Evolutionary conservation across 2,329 filamentous ascomycete species (phyloP).

Genomic region (Thielaviopsis musarum): DNA sequence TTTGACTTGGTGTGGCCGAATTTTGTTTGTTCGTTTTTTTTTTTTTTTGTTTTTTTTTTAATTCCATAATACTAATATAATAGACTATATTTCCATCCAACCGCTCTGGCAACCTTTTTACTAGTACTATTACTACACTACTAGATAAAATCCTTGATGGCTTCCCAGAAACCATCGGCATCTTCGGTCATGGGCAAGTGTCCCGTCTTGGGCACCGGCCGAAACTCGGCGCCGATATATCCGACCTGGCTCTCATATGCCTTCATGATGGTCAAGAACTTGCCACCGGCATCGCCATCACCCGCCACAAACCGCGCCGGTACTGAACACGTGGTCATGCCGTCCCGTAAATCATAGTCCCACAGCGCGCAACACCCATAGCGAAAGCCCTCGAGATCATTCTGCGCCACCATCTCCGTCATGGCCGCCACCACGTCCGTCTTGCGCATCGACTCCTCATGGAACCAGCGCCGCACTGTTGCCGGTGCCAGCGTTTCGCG

Average conservation of each 20-base stretch:
- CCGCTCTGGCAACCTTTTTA: too few relatives aligned
- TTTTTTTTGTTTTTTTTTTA: too few relatives aligned
- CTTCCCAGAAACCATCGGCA: constrained; percentile 48
- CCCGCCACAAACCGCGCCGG: constrained; percentile 57
- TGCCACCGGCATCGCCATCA: constrained; percentile 50
- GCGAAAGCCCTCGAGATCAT: constrained; percentile 53
- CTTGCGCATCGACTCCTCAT: constrained; percentile 29
- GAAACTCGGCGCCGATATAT: constrained; percentile 36
- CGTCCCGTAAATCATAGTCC: constrained; percentile 47
- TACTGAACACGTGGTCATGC: constrained; percentile 36
- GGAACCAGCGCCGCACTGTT: constrained; percentile 69
- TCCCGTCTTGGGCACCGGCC: constrained; percentile 51
- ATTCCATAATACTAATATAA: not conserved
- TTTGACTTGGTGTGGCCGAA: too few relatives aligned
- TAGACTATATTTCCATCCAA: not conserved
- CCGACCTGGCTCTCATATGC: constrained; percentile 48
- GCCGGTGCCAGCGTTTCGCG: constrained; percentile 44
- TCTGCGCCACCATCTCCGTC: constrained; percentile 49
- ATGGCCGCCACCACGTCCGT: constrained; percentile 37
- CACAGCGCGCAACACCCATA: constrained; percentile 54
- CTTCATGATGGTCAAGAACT: constrained; percentile 64
- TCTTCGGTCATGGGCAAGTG: constrained; percentile 77
- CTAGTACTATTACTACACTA: not conserved
- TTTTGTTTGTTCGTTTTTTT: too few relatives aligned
- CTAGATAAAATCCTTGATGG: constrained; percentile 41